phyloP scores from a whole-genome alignment of 2,329 filamentous ascomycete species.

The Pseudocercospora pini-densiflorae region DNA sequence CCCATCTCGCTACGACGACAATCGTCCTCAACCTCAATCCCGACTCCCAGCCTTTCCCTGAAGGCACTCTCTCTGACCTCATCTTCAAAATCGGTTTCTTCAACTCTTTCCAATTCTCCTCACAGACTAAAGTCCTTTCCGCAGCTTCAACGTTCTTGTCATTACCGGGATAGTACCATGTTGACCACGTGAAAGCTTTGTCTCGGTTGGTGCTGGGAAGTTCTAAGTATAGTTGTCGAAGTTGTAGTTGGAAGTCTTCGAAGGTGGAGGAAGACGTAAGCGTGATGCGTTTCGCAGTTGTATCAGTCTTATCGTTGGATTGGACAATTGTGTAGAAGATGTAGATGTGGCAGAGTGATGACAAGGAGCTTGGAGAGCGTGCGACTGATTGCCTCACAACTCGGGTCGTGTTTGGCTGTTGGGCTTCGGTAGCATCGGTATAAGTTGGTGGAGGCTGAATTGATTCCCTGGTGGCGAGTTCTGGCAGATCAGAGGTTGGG shows the following conservation, averaged over 20 bases:
- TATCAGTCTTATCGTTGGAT: background rate
- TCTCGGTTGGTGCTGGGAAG: background rate
- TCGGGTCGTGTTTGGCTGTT: background rate
- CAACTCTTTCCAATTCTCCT: background rate
- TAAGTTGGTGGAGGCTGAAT: background rate
- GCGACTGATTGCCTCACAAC: background rate
- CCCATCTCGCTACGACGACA: background rate
- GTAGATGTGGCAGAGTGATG: background rate
- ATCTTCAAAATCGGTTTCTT: background rate
- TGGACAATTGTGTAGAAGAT: background rate
- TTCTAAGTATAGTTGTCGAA: background rate
- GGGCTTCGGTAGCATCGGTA: background rate
- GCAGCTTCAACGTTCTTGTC: background rate
- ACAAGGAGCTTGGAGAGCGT: background rate
- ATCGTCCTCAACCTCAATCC: background rate
- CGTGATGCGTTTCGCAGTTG: background rate
- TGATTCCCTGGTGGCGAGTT: background rate
- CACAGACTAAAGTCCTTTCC: background rate
- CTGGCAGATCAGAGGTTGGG: background rate
- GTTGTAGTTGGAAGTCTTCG: background rate
- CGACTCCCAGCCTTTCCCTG: background rate
- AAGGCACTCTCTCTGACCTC: background rate
- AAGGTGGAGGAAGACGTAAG: background rate
- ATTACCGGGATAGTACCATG: background rate
- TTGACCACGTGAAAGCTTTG: background rate